These are phyloP conservation scores for Cucumis sativus DNA, from an alignment of 306 rosid genomes.

Conservation along the genomic window Cucumber_9930_V3 NC_026660.2:9198001-9198500, in stretches of 20 bases:
- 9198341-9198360: background rate
- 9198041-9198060: constrained; percentile 96
- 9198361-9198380: background rate
- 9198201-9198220: background rate
- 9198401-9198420: background rate
- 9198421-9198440: background rate
- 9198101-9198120: constrained; percentile 96
- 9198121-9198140: constrained; percentile 97
- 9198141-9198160: background rate
- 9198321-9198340: background rate
- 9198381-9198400: background rate
- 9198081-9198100: constrained; percentile 77
- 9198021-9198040: background rate
- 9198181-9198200: background rate
- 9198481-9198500: background rate
- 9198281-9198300: constrained; percentile 76
- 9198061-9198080: constrained; percentile 90
- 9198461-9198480: background rate
- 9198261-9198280: constrained; percentile 92
- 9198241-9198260: constrained; percentile 99
- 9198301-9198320: constrained; percentile 56
- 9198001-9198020: no score
- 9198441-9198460: no score
- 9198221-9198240: constrained; percentile 66
- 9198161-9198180: no score